Percentiles rank a stretch among this genome's conserved stretches.
These are phyloP conservation scores for Fraxinus platypoda DNA, from an alignment of 305 asterid species.

Conservation along the genomic window DNA sequence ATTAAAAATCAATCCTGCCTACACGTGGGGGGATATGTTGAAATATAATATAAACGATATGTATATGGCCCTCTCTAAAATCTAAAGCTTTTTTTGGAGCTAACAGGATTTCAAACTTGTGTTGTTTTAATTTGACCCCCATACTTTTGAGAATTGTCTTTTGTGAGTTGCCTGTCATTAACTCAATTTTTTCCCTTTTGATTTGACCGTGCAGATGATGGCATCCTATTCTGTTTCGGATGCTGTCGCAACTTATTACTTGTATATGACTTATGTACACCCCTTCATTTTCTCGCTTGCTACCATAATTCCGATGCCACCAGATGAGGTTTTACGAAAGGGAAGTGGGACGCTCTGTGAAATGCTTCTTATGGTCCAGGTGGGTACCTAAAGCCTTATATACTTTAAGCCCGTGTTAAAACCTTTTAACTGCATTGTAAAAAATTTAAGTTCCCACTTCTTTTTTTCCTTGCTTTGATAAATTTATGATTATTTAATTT, in stretches of 20 bases:
- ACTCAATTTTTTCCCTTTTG: constrained; percentile 14
- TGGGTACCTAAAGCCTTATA: constrained; percentile 30
- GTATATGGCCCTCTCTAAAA: background rate
- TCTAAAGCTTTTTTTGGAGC: background rate
- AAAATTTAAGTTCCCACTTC: background rate
- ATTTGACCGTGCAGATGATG: constrained; percentile 82
- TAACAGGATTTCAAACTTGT: constrained; percentile 18
- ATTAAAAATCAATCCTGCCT: background rate
- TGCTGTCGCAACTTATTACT: constrained; percentile 97
- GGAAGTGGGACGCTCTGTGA: constrained; percentile 99
- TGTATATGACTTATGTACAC: constrained; percentile 97
- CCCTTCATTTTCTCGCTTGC: constrained; percentile 98
- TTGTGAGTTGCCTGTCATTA: background rate
- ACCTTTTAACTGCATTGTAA: background rate
- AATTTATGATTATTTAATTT: background rate
- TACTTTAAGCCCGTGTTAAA: constrained; percentile 12
- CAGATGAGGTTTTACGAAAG: constrained; percentile 96
- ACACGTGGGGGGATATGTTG: background rate
- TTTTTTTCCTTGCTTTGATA: constrained; percentile 4
- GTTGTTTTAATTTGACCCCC: background rate
- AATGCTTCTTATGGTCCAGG: constrained; percentile 99
- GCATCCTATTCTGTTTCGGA: constrained; percentile 99
- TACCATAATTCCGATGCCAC: constrained; percentile 98
- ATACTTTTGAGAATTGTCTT: background rate
- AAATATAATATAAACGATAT: background rate